Evolutionary conservation across 345 rosid genomes (phyloP).

Genomic region (Aquilaria yunnanensis): DNA sequence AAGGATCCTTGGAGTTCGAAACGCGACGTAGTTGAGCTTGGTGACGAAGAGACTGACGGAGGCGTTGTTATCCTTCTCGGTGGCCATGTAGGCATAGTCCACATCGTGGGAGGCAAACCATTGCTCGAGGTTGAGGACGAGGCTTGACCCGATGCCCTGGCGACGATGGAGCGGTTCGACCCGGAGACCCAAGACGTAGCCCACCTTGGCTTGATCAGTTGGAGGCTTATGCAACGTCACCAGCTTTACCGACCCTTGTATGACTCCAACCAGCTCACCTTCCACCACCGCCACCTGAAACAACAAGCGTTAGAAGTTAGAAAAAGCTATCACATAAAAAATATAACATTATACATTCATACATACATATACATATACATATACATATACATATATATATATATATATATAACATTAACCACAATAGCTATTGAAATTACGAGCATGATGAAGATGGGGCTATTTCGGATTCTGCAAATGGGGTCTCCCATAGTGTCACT

Average conservation of each 20-base stretch:
- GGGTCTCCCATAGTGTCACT: conserved; percentile 87
- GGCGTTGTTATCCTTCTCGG: conserved; percentile 62
- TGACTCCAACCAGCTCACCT: conserved; percentile 55
- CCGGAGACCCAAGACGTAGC: conserved; percentile 64
- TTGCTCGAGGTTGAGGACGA: conserved; percentile 56
- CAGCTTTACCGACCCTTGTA: conserved; percentile 73
- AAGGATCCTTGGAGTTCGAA: conserved; percentile 55
- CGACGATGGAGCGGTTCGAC: conserved; percentile 54
- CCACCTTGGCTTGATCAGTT: conserved; percentile 40
- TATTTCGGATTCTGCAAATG: conserved; percentile 69
- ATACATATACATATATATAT: neutral
- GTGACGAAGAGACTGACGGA: conserved; percentile 50
- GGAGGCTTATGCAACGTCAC: conserved; percentile 35
- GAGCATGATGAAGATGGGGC: conserved; percentile 68
- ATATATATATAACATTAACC: neutral
- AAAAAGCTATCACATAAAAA: neutral
- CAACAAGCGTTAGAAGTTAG: neutral
- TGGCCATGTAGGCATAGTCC: conserved; percentile 76
- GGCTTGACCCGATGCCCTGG: conserved; percentile 45
- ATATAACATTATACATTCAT: conserved; percentile 1
- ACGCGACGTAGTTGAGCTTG: conserved; percentile 42
- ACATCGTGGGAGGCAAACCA: conserved; percentile 53
- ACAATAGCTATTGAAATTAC: conserved; percentile 20
- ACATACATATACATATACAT: neutral
- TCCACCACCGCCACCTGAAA: conserved; percentile 60